A percentile compares a stretch with the other conserved stretches of the same genome.
Conservation (phyloP, 768 basidiomycete genomes). For the Kwoniella bestiolae region DNA sequence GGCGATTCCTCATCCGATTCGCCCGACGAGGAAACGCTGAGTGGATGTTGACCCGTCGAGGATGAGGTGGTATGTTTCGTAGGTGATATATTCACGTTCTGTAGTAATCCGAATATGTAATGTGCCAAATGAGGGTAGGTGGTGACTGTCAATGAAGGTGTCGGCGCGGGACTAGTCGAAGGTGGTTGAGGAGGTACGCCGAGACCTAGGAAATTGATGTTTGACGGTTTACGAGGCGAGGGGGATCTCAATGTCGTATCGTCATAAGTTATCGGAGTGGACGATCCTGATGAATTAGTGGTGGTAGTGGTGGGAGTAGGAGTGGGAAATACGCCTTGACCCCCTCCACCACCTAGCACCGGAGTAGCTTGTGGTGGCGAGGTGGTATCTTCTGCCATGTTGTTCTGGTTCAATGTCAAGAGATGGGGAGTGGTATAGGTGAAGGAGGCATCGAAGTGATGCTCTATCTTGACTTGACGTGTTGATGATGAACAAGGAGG, state of each 20-base stretch:
- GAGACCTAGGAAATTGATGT: constrained; percentile 10
- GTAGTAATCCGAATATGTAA: constrained; percentile 46
- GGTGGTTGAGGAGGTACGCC: constrained; percentile 18
- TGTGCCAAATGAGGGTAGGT: constrained; percentile 47
- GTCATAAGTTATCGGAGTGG: constrained; percentile 6
- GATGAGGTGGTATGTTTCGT: constrained; percentile 19
- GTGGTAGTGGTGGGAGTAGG: neutral
- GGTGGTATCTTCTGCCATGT: neutral
- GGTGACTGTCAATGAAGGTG: constrained; percentile 30
- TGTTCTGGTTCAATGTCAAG: neutral
- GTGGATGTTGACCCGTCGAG: constrained; percentile 42
- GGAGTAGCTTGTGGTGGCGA: constrained; percentile 4
- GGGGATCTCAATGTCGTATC: constrained; percentile 19
- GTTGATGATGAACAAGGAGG: neutral
- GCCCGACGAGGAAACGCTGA: constrained; percentile 52
- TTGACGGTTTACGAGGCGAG: constrained; percentile 14
- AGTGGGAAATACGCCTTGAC: constrained; percentile 3
- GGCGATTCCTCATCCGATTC: constrained; percentile 41
- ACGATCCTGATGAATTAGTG: neutral
- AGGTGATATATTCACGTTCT: constrained; percentile 28
- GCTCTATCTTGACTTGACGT: neutral
- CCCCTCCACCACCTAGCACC: neutral
- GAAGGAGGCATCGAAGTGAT: neutral
- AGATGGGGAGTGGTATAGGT: neutral
- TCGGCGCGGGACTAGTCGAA: constrained; percentile 16